These are phyloP conservation scores for Teratosphaeria gauchensis DNA, from an alignment of 2,329 filamentous ascomycete genomes.

Conservation along the genomic window DNA sequence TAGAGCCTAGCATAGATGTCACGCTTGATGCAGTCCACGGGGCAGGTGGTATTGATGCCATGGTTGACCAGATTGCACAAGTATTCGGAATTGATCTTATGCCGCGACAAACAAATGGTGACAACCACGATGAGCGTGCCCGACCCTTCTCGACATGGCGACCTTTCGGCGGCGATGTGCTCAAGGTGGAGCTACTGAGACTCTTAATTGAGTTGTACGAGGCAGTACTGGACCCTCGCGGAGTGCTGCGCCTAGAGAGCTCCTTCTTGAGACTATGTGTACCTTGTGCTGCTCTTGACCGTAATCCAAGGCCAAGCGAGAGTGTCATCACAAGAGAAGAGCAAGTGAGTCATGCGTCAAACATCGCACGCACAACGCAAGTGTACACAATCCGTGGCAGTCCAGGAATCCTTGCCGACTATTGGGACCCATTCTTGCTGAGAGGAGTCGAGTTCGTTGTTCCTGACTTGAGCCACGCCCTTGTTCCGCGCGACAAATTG, in stretches of 20 bases:
- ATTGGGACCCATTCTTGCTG: constrained; percentile 95
- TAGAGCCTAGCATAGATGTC: constrained; percentile 44
- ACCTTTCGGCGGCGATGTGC: constrained; percentile 61
- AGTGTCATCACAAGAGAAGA: constrained; percentile 51
- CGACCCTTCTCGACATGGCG: not conserved
- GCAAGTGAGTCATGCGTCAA: constrained; percentile 72
- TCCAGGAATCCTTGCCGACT: constrained; percentile 63
- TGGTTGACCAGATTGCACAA: constrained; percentile 16
- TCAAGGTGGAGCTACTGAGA: constrained; percentile 80
- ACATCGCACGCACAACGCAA: constrained; percentile 72
- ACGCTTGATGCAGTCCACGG: constrained; percentile 3
- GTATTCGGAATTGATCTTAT: constrained; percentile 19
- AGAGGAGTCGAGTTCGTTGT: constrained; percentile 63
- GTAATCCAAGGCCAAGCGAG: not conserved
- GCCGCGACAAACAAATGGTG: not conserved
- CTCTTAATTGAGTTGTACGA: constrained; percentile 92
- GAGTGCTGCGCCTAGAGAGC: constrained; percentile 79
- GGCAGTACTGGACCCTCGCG: constrained; percentile 81
- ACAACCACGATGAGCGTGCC: constrained; percentile 1
- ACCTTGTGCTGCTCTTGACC: constrained; percentile 34
- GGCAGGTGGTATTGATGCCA: constrained; percentile 13
- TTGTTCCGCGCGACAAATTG: constrained; percentile 10
- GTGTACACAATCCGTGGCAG: constrained; percentile 69
- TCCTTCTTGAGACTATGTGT: constrained; percentile 75
- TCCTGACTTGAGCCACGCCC: constrained; percentile 7